Percentiles rank a stretch among this genome's conserved stretches.
Evolutionary conservation across 1,284 basidiomycete genomes (phyloP).

Genomic region (Tranzscheliella williamsii): DNA sequence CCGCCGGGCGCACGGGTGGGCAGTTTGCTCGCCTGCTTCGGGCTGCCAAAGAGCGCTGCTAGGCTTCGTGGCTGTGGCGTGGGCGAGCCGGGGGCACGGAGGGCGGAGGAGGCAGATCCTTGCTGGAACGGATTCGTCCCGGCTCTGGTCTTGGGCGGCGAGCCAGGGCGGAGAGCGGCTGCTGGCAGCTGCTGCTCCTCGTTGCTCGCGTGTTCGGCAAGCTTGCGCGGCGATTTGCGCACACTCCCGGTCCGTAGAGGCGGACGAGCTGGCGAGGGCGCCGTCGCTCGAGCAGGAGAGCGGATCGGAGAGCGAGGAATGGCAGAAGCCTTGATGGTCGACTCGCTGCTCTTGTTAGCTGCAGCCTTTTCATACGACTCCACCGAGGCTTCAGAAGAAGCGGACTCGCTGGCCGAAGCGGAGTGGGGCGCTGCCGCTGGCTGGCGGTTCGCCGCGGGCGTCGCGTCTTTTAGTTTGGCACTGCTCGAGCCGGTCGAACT

Average conservation of each 20-base stretch:
- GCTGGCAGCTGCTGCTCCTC: conserved; percentile 9
- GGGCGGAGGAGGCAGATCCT: neutral
- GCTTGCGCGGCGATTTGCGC: conserved; percentile 33
- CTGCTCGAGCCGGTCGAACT: neutral
- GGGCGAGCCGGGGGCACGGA: conserved; percentile 17
- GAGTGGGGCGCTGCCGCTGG: neutral
- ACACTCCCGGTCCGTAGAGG: conserved; percentile 30
- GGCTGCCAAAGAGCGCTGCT: conserved; percentile 30
- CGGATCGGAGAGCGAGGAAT: conserved; percentile 33
- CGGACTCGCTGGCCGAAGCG: neutral
- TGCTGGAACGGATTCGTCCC: conserved; percentile 7
- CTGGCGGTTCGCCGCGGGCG: neutral
- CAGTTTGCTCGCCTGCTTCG: conserved; percentile 29
- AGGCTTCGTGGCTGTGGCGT: conserved; percentile 26
- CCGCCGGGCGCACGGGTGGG: conserved; percentile 15
- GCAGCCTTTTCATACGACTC: conserved; percentile 24
- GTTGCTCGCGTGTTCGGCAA: conserved; percentile 17
- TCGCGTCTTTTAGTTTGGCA: neutral
- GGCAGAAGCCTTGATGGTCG: conserved; percentile 37
- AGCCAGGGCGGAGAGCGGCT: conserved; percentile 8
- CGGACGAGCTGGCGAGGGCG: conserved; percentile 18
- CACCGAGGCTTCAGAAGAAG: conserved; percentile 22
- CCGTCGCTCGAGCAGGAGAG: conserved; percentile 20
- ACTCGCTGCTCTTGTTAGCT: conserved; percentile 21
- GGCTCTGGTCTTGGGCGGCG: conserved; percentile 10